phyloP scores from a whole-genome alignment of 2,329 filamentous ascomycete species.

The Cordyceps militaris region DNA sequence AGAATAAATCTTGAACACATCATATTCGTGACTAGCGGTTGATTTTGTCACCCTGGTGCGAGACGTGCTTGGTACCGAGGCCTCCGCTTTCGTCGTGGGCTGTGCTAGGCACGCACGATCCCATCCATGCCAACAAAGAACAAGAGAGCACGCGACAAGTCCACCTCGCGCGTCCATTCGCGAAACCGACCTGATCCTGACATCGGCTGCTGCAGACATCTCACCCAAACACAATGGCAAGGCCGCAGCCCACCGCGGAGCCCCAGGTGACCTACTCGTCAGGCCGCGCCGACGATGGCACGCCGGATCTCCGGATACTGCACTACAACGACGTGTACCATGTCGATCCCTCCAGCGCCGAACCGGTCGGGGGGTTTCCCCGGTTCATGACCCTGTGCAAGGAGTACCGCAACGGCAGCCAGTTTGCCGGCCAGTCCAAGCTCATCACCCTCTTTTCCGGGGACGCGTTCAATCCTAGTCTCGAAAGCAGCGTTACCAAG shows the following conservation, averaged over 20 bases:
- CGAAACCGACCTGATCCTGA: not conserved
- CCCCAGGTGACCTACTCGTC: slow-evolving; percentile 15
- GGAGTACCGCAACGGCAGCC: slow-evolving; percentile 59
- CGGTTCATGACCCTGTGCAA: slow-evolving; percentile 74
- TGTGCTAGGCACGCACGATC: too few species aligned
- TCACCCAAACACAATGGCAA: not conserved
- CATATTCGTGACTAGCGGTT: not conserved
- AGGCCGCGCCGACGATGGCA: slow-evolving; percentile 15
- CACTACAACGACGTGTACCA: slow-evolving; percentile 97
- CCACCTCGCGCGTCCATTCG: not conserved
- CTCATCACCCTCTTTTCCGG: slow-evolving; percentile 81
- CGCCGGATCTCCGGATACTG: slow-evolving; percentile 69
- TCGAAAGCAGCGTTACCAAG: slow-evolving; percentile 86
- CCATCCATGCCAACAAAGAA: not conserved
- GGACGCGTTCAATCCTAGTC: slow-evolving; percentile 84
- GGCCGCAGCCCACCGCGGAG: slow-evolving; percentile 5
- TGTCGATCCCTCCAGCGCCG: slow-evolving; percentile 65
- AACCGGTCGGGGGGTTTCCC: slow-evolving; percentile 74
- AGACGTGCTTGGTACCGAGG: not conserved
- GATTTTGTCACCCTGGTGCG: too few species aligned
- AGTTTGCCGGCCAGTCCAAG: slow-evolving; percentile 55
- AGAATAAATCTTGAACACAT: too few species aligned
- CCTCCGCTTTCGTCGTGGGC: slow-evolving; percentile 7
- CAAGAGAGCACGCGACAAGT: not conserved
- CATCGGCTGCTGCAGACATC: not conserved